These are phyloP conservation scores for Aureobasidium leucospermi DNA, from an alignment of 2,329 filamentous ascomycete genomes.

Conservation along the genomic window DNA sequence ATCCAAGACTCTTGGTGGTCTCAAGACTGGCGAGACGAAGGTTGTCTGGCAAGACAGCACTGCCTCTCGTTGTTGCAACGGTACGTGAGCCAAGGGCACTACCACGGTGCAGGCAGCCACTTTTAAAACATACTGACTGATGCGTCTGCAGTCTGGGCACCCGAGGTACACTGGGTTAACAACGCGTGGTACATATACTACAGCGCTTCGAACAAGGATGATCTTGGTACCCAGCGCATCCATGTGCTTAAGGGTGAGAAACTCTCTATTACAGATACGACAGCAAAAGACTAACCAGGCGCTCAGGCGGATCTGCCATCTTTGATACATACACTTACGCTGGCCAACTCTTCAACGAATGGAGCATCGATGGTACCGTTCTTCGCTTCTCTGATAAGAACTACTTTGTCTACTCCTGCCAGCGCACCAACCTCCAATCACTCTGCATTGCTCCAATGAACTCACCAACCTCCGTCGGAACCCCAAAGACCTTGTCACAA, in stretches of 20 bases:
- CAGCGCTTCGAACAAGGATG: slow-evolving; percentile 35
- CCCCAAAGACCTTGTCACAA: slow-evolving; percentile 42
- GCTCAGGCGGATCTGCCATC: slow-evolving; percentile 40
- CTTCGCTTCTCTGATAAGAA: slow-evolving; percentile 41
- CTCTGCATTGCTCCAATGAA: slow-evolving; percentile 36
- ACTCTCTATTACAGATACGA: neutral
- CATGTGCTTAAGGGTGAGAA: slow-evolving; percentile 45
- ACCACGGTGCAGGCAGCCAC: neutral
- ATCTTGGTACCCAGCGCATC: slow-evolving; percentile 42
- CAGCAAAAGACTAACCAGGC: neutral
- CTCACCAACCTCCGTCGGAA: slow-evolving; percentile 38
- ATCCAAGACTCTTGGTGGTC: slow-evolving; percentile 46
- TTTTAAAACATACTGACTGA: neutral
- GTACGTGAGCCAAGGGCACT: neutral
- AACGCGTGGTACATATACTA: slow-evolving; percentile 51
- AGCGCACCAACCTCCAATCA: slow-evolving; percentile 34
- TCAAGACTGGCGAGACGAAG: slow-evolving; percentile 48
- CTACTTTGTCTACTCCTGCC: slow-evolving; percentile 47
- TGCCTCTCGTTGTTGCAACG: slow-evolving; percentile 44
- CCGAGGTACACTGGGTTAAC: slow-evolving; percentile 47
- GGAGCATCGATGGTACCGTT: slow-evolving; percentile 45
- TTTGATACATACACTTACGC: slow-evolving; percentile 46
- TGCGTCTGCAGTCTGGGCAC: slow-evolving; percentile 42
- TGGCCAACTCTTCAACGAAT: slow-evolving; percentile 36
- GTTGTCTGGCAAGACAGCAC: slow-evolving; percentile 42